Percentiles rank a stretch among this genome's conserved stretches.
Conservation (phyloP, 1,284 basidiomycete species). For the Trichosporon asahii region DNA sequence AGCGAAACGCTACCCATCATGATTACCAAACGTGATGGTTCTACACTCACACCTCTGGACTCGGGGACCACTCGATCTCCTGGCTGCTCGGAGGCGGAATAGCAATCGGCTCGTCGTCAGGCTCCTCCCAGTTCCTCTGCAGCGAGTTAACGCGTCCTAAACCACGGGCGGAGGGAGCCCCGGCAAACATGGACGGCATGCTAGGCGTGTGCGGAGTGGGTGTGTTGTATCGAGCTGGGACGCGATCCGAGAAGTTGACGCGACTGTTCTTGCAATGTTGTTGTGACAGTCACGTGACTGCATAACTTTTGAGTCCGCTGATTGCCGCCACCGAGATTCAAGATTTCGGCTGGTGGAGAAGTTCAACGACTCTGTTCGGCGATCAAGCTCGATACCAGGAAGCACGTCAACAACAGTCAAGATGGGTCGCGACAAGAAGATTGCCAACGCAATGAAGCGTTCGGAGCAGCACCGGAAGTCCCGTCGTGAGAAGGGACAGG, state of each 20-base stretch:
- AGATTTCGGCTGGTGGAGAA: constrained; percentile 6
- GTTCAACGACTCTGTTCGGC: constrained; percentile 1
- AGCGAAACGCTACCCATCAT: not conserved
- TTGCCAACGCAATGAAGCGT: constrained; percentile 81
- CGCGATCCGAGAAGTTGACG: constrained; percentile 16
- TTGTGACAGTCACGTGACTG: constrained; percentile 1
- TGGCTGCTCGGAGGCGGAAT: constrained; percentile 13
- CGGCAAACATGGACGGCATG: constrained; percentile 29
- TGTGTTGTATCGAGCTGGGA: not conserved
- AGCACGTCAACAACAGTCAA: constrained; percentile 14
- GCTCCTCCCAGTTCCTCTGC: constrained; percentile 45
- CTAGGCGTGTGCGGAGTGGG: not conserved
- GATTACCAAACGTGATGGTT: not conserved
- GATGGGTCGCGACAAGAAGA: constrained; percentile 53
- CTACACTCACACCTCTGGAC: constrained; percentile 25
- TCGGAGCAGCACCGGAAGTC: constrained; percentile 69
- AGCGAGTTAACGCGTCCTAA: constrained; percentile 44
- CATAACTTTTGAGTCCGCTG: constrained; percentile 3
- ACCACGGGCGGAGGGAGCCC: not conserved
- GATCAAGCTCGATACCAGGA: not conserved
- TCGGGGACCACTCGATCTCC: constrained; percentile 31
- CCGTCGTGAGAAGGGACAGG: constrained; percentile 74
- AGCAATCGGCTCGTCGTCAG: constrained; percentile 8
- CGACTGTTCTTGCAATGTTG: constrained; percentile 16
- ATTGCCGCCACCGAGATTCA: constrained; percentile 6